These are phyloP conservation scores for Carpinus fangiana DNA, from an alignment of 306 rosid species.

Conservation along the genomic window DNA sequence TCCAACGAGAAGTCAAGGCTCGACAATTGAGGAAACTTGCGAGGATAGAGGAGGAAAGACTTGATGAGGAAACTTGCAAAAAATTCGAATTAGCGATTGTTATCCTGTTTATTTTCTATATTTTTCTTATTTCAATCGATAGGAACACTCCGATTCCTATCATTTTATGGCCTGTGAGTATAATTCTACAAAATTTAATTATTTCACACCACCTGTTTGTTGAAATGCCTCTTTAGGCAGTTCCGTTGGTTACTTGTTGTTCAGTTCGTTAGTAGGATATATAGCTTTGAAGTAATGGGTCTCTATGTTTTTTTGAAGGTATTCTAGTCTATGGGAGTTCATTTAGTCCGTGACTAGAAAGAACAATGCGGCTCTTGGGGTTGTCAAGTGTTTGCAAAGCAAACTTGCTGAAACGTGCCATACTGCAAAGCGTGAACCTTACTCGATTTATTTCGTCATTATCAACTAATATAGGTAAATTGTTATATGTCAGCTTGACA, in stretches of 20 bases:
- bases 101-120: too few relatives aligned
- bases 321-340: neutral
- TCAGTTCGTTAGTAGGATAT: neutral
- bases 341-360: neutral
- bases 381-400: constrained; percentile 19
- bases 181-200: neutral
- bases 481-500: neutral
- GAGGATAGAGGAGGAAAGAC: too few relatives aligned
- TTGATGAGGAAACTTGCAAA: too few relatives aligned
- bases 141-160: too few relatives aligned
- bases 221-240: neutral
- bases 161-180: neutral
- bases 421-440: constrained; percentile 19
- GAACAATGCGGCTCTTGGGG: neutral
- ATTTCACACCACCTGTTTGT: neutral
- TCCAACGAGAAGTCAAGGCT: too few relatives aligned
- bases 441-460: constrained; percentile 15
- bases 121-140: too few relatives aligned
- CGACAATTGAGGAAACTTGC: too few relatives aligned
- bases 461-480: constrained; percentile 22
- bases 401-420: constrained; percentile 29
- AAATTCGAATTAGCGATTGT: too few relatives aligned
- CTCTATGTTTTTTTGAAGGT: neutral
- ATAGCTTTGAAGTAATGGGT: neutral
- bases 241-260: neutral